Conservation (phyloP, 2,329 filamentous ascomycete species). For the Trichophaea hybrida region DNA sequence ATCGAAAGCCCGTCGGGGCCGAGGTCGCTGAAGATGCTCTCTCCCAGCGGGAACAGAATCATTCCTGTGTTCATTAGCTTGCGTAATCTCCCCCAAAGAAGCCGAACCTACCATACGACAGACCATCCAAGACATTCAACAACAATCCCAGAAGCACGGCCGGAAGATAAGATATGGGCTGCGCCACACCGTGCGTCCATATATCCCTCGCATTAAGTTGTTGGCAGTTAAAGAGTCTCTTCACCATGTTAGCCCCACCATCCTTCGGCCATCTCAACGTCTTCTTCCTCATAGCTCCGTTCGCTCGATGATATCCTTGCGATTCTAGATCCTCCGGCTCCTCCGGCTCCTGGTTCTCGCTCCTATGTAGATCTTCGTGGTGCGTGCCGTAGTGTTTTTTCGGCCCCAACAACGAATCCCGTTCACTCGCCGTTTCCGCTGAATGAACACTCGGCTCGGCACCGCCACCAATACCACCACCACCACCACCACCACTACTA, state of each 20-base stretch:
- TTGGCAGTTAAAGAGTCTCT: constrained; percentile 44
- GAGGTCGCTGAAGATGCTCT: constrained; percentile 68
- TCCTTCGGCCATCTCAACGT: constrained; percentile 17
- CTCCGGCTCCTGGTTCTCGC: constrained; percentile 2
- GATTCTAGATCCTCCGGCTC: background rate
- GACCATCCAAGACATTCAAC: constrained; percentile 81
- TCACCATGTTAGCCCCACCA: constrained; percentile 10
- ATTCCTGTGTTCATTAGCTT: constrained; percentile 42
- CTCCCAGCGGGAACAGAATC: constrained; percentile 87
- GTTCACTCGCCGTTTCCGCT: constrained; percentile 27
- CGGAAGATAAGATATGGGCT: constrained; percentile 59
- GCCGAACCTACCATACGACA: constrained; percentile 59
- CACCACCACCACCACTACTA: background rate
- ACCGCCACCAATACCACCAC: background rate
- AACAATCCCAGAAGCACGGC: constrained; percentile 78
- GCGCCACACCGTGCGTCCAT: constrained; percentile 48
- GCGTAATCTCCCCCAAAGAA: background rate
- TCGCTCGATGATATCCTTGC: background rate
- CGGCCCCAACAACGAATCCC: constrained; percentile 30
- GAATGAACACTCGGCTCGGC: constrained; percentile 28
- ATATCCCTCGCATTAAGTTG: constrained; percentile 56
- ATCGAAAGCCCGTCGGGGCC: constrained; percentile 93
- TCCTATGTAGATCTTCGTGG: background rate
- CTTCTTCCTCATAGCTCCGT: constrained; percentile 2
- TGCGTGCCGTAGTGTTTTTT: constrained; percentile 13